Conservation (phyloP, 148 eudicot genomes). For the Polygonum aviculare region DNA sequence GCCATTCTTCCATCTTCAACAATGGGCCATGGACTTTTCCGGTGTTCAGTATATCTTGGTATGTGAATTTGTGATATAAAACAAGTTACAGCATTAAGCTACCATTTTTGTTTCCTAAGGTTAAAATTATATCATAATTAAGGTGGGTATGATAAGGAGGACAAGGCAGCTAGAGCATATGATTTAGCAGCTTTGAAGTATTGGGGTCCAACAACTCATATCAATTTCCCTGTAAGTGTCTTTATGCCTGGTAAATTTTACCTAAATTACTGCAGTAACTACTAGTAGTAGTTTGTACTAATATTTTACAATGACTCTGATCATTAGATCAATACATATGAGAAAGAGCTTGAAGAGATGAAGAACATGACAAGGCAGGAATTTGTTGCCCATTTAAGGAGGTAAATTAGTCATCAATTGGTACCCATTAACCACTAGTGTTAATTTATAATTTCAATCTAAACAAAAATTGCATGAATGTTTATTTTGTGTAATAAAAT, state of each 20-base stretch:
- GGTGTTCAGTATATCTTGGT: constrained; percentile 27
- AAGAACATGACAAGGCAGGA: constrained; percentile 75
- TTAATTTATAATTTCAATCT: not conserved
- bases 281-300: not conserved
- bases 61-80: not conserved
- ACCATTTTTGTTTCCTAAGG: not conserved
- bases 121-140: constrained; percentile 16
- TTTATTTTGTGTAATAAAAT: not conserved
- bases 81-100: not conserved
- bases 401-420: constrained; percentile 25
- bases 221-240: constrained; percentile 54
- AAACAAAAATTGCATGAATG: no score
- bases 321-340: constrained; percentile 48
- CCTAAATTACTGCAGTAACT: not conserved
- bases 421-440: no score
- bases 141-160: constrained; percentile 91
- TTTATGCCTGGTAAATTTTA: not conserved
- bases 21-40: not conserved
- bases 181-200: constrained; percentile 79
- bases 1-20: not conserved
- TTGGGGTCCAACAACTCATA: constrained; percentile 80
- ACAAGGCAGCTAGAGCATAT: constrained; percentile 78
- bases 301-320: no score
- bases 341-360: constrained; percentile 72
- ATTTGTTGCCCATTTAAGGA: constrained; percentile 75